These are phyloP conservation scores for Nakaseomyces kungkrabaensis DNA, from an alignment of 1,139 yeast species.

Conservation along the genomic window DNA sequence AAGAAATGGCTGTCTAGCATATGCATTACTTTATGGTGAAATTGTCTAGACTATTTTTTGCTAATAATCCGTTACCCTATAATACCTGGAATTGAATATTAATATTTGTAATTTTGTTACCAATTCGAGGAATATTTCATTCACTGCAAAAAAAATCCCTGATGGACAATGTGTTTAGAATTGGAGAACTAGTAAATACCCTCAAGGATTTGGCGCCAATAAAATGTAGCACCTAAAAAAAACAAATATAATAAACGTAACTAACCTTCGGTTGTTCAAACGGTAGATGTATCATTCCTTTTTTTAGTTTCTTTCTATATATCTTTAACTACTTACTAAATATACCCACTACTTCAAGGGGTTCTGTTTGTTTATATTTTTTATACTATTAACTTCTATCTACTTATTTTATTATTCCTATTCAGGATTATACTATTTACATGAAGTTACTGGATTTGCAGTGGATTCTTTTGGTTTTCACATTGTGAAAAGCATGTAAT, in stretches of 20 bases:
- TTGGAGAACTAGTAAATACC: neutral
- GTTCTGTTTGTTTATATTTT: neutral
- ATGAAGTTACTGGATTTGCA: no score
- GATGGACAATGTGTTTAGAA: neutral
- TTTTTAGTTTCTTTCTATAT: neutral
- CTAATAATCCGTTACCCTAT: neutral
- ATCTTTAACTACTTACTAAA: neutral
- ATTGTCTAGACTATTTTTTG: neutral
- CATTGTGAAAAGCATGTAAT: no score
- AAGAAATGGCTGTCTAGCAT: neutral
- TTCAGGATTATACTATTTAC: neutral
- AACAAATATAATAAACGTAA: no score
- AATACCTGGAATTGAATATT: neutral
- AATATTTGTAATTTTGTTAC: neutral
- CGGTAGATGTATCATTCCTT: neutral
- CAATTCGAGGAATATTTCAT: neutral
- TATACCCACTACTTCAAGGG: neutral
- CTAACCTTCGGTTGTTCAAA: neutral
- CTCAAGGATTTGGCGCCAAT: neutral
- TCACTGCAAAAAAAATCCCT: neutral
- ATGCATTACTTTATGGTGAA: conserved; percentile 1
- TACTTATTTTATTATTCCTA: neutral
- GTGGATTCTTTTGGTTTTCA: no score
- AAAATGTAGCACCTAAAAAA: neutral
- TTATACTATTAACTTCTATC: neutral